Evolutionary conservation across 1,139 yeast species (phyloP), one percentile per base, ranked within the genome.

Genomic region (Geotrichum macrosporum): DNA sequence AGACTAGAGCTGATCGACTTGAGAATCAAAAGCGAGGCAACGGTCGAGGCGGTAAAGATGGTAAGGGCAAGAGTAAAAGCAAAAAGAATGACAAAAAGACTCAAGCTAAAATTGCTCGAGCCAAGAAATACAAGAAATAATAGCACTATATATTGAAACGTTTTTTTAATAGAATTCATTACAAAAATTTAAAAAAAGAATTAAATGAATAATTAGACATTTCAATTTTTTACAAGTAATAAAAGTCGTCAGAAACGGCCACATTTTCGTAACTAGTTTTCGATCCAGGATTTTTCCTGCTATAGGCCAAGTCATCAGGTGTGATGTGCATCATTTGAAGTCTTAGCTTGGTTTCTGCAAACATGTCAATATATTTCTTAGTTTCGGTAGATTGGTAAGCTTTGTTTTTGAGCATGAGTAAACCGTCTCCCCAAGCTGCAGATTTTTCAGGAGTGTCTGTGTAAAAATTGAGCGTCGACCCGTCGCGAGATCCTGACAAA

Each of bases 401-500:
- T 34, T 65, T 66, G 33, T 68, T 66, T 27, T 71, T 66, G 55
- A 84, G 69, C 74, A 85, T 71, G 61, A 78, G 79, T 49, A 86
- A 65, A 1, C 95, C 95, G 65, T 86, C 95, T 39, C 82, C 70
- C 94, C 94, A 86, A 9, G 81, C 78, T 50, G 76, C 77, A 45
- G 84, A 80, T 50, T 78, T 75, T 44, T 82, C 87, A 52, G 77
- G 76, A 4, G 88, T 81, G 53, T 84, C 92, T 5, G 85, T 77
- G 62, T 75, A 84, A 57, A 85, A 82, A 20, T 73, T 66, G 50
- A 85, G 70, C 5, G 58, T 47, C 3, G 61, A 55, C 5, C 55
- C 55, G 18, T 56, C 61, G n/a, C 61, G 50, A 10, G 55, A 35
- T 2, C 61, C 60, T 15, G 55, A 40, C 20, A 58, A 59, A 22